phyloP scores from a whole-genome alignment of 78 protist species.

The Dictyostelium purpureum region DNA sequence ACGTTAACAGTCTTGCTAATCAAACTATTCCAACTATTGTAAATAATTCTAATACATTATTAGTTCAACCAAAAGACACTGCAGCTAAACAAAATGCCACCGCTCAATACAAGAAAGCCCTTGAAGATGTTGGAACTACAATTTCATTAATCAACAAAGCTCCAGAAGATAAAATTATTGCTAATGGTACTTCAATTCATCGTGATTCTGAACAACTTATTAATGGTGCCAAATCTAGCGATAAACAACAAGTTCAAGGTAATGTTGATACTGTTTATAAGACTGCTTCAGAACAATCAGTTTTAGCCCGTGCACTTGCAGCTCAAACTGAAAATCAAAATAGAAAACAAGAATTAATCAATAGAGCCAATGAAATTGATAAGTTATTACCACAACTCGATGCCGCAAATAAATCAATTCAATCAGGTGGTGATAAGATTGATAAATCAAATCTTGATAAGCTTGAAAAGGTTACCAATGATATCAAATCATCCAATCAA shows the following conservation, averaged over 20 bases:
- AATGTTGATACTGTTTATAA: slow-evolving; percentile 14
- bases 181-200: slow-evolving; percentile 21
- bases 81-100: slow-evolving; percentile 10
- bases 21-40: slow-evolving; percentile 26
- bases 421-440: not conserved
- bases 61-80: slow-evolving; percentile 7
- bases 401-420: not conserved
- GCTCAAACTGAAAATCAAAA: slow-evolving; percentile 17
- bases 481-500: not conserved
- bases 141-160: slow-evolving; percentile 20
- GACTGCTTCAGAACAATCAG: slow-evolving; percentile 29
- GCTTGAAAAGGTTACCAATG: slow-evolving; percentile 1
- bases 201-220: slow-evolving; percentile 26
- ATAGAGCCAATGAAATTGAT: slow-evolving; percentile 19
- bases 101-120: slow-evolving; percentile 14
- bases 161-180: slow-evolving; percentile 64
- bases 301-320: slow-evolving; percentile 63
- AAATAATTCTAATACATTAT: not conserved
- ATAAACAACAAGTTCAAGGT: not conserved
- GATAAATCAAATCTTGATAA: slow-evolving; percentile 11
- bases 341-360: slow-evolving; percentile 34
- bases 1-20: not conserved
- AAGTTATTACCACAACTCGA: slow-evolving; percentile 27
- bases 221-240: not conserved
- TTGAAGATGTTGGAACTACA: slow-evolving; percentile 15